These are phyloP conservation scores for Hemisphaericaspora lyxosophila DNA, from an alignment of 1,139 yeast genomes.

Conservation along the genomic window DNA sequence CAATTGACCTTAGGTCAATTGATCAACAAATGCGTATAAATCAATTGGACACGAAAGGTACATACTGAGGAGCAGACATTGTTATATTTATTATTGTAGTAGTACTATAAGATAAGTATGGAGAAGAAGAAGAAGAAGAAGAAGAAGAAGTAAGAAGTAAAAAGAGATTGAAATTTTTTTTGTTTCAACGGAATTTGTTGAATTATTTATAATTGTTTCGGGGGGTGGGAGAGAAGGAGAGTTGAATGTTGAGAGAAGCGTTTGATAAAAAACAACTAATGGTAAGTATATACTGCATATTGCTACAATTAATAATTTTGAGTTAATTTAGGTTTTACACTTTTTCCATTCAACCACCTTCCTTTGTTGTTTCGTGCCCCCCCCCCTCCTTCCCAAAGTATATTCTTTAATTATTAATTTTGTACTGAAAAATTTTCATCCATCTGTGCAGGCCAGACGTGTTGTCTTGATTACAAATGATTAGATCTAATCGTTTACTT, in stretches of 20 bases:
- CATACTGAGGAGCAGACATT: slow-evolving; percentile 50
- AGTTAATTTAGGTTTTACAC: no score
- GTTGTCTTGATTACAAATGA: no score
- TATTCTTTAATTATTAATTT: neutral
- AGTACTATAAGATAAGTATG: neutral
- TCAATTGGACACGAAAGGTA: no score
- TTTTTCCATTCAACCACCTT: slow-evolving; percentile 2
- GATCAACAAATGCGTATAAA: neutral
- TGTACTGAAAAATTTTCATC: no score
- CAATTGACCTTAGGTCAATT: slow-evolving; percentile 2
- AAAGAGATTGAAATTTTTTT: neutral
- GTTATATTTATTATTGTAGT: neutral
- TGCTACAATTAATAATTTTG: no score
- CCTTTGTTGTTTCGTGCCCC: slow-evolving; percentile 2
- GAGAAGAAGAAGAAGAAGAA: slow-evolving; percentile 6
- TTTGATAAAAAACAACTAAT: no score
- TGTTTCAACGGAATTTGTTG: neutral
- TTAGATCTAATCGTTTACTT: no score
- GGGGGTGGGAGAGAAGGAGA: no score
- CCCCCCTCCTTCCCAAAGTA: neutral
- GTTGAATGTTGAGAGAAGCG: no score
- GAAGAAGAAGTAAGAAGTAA: slow-evolving; percentile 4
- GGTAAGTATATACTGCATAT: no score
- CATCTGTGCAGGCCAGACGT: no score
- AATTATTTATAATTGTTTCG: no score